Evolutionary conservation across 306 rosid species (phyloP).

Genomic region (Fragaria vesca): DNA sequence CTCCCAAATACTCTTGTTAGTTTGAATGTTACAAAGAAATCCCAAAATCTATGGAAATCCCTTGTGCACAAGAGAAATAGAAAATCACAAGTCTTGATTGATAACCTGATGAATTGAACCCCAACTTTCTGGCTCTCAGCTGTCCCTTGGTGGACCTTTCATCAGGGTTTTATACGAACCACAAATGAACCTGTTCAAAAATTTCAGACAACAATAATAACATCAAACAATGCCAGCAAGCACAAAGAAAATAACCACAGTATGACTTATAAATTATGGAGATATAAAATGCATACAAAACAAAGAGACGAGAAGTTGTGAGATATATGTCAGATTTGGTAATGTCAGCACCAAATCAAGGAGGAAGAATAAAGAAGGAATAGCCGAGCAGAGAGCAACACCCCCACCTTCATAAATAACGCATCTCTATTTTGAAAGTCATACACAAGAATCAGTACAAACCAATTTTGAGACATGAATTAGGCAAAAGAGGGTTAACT

Average conservation of each 20-base stretch:
- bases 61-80: not conserved
- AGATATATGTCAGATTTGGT: not conserved
- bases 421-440: not conserved
- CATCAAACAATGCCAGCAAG: constrained; percentile 11
- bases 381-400: not conserved
- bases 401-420: not conserved
- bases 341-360: not conserved
- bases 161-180: constrained; percentile 81
- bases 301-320: not conserved
- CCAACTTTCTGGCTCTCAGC: not conserved
- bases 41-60: not conserved
- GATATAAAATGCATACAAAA: too few relatives aligned
- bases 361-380: not conserved
- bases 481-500: not conserved
- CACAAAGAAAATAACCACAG: not conserved
- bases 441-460: not conserved
- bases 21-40: constrained; percentile 2
- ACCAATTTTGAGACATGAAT: not conserved
- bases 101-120: constrained; percentile 14
- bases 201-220: constrained; percentile 15
- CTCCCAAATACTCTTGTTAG: constrained; percentile 1
- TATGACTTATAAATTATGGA: not conserved
- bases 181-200: constrained; percentile 81
- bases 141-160: constrained; percentile 8
- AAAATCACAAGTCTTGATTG: constrained; percentile 14